Evolutionary conservation across 345 rosid genomes (phyloP), one percentile per base, ranked within the genome.

Genomic region (Brassica cretica): DNA sequence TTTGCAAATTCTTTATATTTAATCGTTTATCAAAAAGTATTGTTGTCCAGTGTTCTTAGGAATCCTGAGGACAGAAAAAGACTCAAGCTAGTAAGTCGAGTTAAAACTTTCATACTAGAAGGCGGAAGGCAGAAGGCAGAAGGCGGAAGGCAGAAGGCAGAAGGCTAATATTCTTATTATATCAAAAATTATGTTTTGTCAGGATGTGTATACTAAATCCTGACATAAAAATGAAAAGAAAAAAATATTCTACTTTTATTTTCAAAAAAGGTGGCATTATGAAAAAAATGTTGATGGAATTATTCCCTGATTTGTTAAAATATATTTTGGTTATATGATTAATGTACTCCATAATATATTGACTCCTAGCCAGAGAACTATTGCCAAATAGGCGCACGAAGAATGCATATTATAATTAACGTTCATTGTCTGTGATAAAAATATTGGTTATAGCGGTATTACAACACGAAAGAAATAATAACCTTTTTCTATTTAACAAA

Each of bases 321-420:
- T 56, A 62, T 60, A 46, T 46, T 9, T 69, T 70, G 18, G 66
- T 37, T 53, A 55, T 53, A 64, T 55, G 51, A 64, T 64, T 64
- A 77, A 55, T 32, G 64, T 5, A n/a, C 19, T 51, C 41, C 71
- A 65, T 78, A 8, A 11, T 72, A 29, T 58, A 58, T 41, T 56
- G 72, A 18, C 18, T n/a, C 81, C 76, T 25, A 71, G 30, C 81
- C 81, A 78, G 4, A 41, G 27, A 72, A 41, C 11, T 65, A 65
- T 19, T 71, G 76, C 60, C 76, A 77, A 76, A 71, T 72, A 29
- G 72, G 72, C 29, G 18, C 71, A 51, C 30, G 5, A 1, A 63
- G 19, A 70, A 53, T 24, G 41, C 62, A 12, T 33, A n/a, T 25
- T 53, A 15, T 53, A 53, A 16, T 53, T 51, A n/a, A 51, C 8